Base-by-base conservation (phyloP, 192 early-diverging fungal species). In the Rhizoclosmatium globosum region DNA sequence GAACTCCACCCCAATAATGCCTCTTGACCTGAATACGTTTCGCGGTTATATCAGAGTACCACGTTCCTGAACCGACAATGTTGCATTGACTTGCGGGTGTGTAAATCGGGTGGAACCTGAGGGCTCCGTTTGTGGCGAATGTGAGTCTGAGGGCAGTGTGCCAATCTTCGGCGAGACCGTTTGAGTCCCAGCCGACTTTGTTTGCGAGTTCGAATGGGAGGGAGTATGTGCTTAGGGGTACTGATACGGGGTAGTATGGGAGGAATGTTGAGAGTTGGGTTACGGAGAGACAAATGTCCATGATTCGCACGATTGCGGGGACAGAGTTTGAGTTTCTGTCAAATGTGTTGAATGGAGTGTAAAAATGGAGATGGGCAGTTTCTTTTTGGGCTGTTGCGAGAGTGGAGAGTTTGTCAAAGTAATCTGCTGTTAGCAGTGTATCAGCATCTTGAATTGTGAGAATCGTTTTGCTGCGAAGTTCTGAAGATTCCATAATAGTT, bases 191-290 rank as follows among this genome's bases (percentile, higher is more conserved):
- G 7, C 84, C 87, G 17, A 92, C 89, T 44, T 83, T 67, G 19
- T 80, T 82, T 23, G 89, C 91, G 11, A 92, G 77, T n/a, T 89
- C 84, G 84, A 92, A 80, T 38, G 87, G 83, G 48, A 92, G 62
- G 74, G 85, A 86, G 73, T 92, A 92, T 13, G 87, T 89, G n/a
- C 90, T 91, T 61, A 90, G 90, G 59, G 91, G 88, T 47, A 89
- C 83, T 4, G 80, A 74, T 64, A 91, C 47, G 4, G 84, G 77
- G 45, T 85, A 89, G 31, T 70, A 74, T 7, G 89, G 70, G 71
- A 89, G 82, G 4, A 92, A 68, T 76, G 84, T 90, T 21, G 87
- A 82, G 86, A 91, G 88, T 4, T 88, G 84, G 79, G 84, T 87
- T 9, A 82, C 75, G 17, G 90, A 89, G 91, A 91, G 92, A 44